Percentiles rank a stretch among this genome's conserved stretches.
Conservation (phyloP, 2,329 filamentous ascomycete species). For the Colletotrichum sp. region DNA sequence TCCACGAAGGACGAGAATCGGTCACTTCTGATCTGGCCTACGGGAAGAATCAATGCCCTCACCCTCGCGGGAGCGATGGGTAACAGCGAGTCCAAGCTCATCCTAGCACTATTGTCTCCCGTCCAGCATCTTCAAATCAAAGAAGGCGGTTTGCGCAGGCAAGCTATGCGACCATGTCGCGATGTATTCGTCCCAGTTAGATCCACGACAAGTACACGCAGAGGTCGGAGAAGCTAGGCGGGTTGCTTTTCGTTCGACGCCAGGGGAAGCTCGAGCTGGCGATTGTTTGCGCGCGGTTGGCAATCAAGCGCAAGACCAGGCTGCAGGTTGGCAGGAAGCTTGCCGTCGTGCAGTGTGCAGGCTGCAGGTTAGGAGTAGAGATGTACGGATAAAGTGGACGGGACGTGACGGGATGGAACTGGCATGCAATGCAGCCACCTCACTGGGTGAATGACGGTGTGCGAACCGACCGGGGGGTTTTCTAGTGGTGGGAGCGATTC, state of each 20-base stretch:
- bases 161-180: conserved; percentile 18
- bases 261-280: background rate
- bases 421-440: conserved; percentile 7
- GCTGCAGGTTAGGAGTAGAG: background rate
- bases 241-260: background rate
- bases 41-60: conserved; percentile 83
- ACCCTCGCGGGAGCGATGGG: conserved; percentile 92
- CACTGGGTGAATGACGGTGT: conserved; percentile 20
- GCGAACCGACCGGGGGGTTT: conserved; percentile 8
- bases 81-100: conserved; percentile 88
- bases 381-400: background rate
- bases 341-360: background rate
- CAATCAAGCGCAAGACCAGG: background rate
- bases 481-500: background rate
- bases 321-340: conserved; percentile 4
- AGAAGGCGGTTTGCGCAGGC: background rate
- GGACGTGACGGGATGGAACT: background rate
- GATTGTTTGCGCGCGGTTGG: background rate
- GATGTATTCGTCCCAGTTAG: background rate
- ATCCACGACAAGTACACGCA: background rate
- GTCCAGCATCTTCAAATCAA: conserved; percentile 23
- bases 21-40: conserved; percentile 83
- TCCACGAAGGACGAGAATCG: conserved; percentile 82
- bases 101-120: conserved; percentile 57
- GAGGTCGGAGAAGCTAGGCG: conserved; percentile 2